A percentile compares a stretch with the other conserved stretches of the same genome.
phyloP scores from a whole-genome alignment of 148 eudicot species.

The Limonium bicolor region DNA sequence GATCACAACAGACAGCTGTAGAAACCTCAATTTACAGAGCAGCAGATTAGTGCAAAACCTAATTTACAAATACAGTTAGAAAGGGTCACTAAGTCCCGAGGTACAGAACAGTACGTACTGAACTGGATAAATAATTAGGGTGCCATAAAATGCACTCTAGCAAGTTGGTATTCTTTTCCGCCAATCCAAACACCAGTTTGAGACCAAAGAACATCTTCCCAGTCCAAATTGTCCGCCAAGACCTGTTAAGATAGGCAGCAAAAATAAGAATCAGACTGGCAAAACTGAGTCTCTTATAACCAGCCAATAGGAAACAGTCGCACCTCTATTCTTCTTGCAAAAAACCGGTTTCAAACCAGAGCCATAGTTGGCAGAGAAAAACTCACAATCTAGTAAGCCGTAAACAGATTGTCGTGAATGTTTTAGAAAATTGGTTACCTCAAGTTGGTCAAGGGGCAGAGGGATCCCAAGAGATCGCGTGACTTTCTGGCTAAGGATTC shows the following conservation, averaged over 20 bases:
- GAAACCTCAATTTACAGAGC: no score
- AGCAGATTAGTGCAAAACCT: no score
- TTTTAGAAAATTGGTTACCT: constrained; percentile 29
- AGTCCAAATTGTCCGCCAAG: constrained; percentile 53
- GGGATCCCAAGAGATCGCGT: constrained; percentile 78
- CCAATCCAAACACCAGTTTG: constrained; percentile 54
- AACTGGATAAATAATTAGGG: no score
- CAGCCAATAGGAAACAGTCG: background rate
- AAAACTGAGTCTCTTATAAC: no score
- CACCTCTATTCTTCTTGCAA: no score
- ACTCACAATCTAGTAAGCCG: background rate
- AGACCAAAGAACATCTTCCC: constrained; percentile 70
- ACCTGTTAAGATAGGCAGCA: constrained; percentile 19
- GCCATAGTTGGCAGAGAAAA: background rate
- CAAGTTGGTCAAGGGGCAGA: constrained; percentile 65
- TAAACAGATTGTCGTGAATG: no score
- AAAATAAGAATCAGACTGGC: background rate
- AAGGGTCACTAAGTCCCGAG: no score
- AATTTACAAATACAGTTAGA: no score
- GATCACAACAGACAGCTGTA: no score
- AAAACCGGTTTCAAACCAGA: no score
- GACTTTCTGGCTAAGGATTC: constrained; percentile 57
- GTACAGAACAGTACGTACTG: no score
- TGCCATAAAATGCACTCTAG: constrained; percentile 51
- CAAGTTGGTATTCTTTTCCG: constrained; percentile 52